Percentiles rank a stretch among this genome's conserved stretches.
Evolutionary conservation across 441 rosid genomes (phyloP).

Genomic region (Capsella rubella): DNA sequence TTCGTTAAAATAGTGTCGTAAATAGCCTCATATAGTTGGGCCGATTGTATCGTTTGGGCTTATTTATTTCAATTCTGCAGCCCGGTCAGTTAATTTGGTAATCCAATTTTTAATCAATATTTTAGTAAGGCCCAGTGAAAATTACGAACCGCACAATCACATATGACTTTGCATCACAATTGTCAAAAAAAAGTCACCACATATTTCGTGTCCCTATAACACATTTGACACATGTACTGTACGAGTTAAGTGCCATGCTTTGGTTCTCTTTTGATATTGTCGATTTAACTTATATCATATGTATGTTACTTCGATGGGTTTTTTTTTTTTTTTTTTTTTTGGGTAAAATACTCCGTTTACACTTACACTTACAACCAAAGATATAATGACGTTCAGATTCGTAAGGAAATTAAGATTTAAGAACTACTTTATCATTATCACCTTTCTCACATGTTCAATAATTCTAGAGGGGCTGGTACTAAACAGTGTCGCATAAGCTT

Average conservation of each 20-base stretch:
- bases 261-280: not conserved
- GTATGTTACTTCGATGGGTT: no score
- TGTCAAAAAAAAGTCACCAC: no score
- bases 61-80: not conserved
- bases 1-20: not conserved
- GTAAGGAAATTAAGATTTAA: not conserved
- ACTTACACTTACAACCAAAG: not conserved
- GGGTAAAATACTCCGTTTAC: no score
- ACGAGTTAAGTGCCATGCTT: not conserved
- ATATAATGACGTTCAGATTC: not conserved
- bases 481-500: not conserved
- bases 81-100: no score
- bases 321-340: no score
- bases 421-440: not conserved
- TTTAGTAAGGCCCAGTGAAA: not conserved
- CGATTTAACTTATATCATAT: no score
- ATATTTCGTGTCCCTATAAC: no score
- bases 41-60: conserved; percentile 16
- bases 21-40: not conserved
- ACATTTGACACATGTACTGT: no score
- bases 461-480: not conserved
- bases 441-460: not conserved
- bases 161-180: not conserved
- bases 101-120: no score
- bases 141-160: not conserved